phyloP scores from a whole-genome alignment of 371 early-diverging fungal genomes.

The Circinella umbellata region DNA sequence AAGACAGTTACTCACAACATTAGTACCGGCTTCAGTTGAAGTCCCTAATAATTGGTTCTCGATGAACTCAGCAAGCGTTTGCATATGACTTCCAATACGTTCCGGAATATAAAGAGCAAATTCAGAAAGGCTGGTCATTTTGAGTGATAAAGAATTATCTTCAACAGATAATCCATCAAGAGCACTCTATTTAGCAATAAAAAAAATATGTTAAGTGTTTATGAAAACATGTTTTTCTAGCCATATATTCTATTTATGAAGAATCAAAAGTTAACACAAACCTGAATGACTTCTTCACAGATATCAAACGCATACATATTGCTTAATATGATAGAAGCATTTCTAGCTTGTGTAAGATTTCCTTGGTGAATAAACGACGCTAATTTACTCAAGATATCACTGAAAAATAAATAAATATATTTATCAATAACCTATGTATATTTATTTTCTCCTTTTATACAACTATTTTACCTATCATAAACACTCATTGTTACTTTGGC shows the following conservation, averaged over 20 bases:
- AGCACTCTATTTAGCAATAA: background rate
- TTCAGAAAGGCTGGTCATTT: constrained; percentile 59
- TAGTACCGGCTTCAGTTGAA: constrained; percentile 29
- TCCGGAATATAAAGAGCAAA: constrained; percentile 60
- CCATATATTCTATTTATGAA: background rate
- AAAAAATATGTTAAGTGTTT: background rate
- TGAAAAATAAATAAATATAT: constrained; percentile 4
- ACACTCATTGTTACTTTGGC: background rate
- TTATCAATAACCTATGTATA: too few relatives aligned
- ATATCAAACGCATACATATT: constrained; percentile 30
- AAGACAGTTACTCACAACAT: background rate
- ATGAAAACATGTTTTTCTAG: too few relatives aligned
- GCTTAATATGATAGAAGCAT: constrained; percentile 66
- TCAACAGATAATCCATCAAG: constrained; percentile 30
- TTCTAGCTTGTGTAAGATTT: constrained; percentile 54
- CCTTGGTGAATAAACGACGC: constrained; percentile 51
- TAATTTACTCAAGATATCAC: constrained; percentile 48
- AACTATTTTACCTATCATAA: constrained; percentile 7
- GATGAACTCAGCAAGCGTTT: constrained; percentile 56
- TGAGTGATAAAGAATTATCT: constrained; percentile 42
- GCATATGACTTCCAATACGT: constrained; percentile 48
- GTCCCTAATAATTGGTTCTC: constrained; percentile 60
- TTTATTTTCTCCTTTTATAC: too few relatives aligned
- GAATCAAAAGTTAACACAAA: background rate
- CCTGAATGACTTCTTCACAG: constrained; percentile 10